Conservation (phyloP, 441 rosid genomes). For the Croton laevigatus region DNA sequence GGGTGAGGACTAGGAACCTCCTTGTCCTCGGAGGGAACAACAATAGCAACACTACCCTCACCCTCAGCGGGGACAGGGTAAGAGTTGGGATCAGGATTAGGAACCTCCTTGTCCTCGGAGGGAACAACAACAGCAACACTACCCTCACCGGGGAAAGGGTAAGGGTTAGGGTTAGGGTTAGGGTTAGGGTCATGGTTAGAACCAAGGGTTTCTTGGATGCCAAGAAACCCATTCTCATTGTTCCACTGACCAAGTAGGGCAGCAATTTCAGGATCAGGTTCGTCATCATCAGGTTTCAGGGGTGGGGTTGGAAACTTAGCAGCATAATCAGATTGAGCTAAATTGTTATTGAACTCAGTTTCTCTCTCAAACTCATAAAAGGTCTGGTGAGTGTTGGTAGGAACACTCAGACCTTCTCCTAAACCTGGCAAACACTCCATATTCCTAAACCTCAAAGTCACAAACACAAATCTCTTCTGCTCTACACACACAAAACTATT, state of each 20-base stretch:
- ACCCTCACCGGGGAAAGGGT: too few species aligned
- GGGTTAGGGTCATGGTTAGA: not conserved
- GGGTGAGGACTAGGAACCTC: not conserved
- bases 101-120: not conserved
- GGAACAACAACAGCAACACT: constrained; percentile 2
- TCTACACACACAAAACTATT: not conserved
- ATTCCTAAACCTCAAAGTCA: not conserved
- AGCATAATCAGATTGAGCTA: not conserved
- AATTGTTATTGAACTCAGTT: not conserved
- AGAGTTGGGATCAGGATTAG: not conserved
- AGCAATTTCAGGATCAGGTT: not conserved
- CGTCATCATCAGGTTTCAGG: not conserved
- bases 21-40: not conserved
- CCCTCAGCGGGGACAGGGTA: not conserved
- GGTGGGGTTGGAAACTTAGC: not conserved
- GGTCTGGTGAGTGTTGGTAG: not conserved
- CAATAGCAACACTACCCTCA: not conserved
- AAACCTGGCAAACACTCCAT: not conserved
- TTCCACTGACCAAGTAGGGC: not conserved
- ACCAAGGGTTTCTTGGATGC: not conserved
- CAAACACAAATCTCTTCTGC: not conserved
- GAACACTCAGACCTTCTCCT: not conserved
- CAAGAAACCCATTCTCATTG: not conserved
- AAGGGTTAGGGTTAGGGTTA: not conserved
- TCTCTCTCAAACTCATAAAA: not conserved